Conservation (phyloP, 192 early-diverging fungal species). For the Podila horticola region DNA sequence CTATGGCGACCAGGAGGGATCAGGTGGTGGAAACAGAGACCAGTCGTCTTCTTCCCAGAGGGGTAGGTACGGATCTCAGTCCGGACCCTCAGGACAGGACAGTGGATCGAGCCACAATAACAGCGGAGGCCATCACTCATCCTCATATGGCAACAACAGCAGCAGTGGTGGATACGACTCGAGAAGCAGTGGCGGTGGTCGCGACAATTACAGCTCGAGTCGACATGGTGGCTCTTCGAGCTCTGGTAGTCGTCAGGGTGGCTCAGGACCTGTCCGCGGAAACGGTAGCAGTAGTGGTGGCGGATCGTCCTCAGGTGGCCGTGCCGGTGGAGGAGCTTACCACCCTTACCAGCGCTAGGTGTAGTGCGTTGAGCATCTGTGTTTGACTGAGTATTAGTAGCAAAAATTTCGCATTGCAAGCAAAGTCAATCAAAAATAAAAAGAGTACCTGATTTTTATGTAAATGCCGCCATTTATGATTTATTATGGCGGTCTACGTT, state of each 20-base stretch:
- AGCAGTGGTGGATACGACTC: constrained; percentile 28
- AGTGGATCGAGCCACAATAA: constrained; percentile 5
- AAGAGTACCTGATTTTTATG: not conserved
- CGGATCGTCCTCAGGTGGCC: constrained; percentile 11
- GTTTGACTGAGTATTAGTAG: too few species aligned
- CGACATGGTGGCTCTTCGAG: constrained; percentile 1
- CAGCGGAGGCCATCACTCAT: not conserved
- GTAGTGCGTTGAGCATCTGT: too few species aligned
- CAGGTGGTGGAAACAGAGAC: constrained; percentile 16
- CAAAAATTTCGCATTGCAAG: not conserved
- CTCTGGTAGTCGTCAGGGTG: constrained; percentile 20
- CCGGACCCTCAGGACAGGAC: constrained; percentile 6
- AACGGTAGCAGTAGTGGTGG: constrained; percentile 13
- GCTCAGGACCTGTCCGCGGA: constrained; percentile 48
- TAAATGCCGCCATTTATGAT: not conserved
- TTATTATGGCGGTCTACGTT: too few species aligned
- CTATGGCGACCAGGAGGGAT: constrained; percentile 15
- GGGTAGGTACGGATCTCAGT: constrained; percentile 37
- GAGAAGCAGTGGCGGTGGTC: constrained; percentile 9
- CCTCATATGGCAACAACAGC: constrained; percentile 21
- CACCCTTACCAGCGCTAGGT: constrained; percentile 48
- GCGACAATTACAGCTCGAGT: constrained; percentile 15
- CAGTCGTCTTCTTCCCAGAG: constrained; percentile 22
- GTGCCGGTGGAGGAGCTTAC: constrained; percentile 34
- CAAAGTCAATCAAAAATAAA: not conserved